phyloP scores from a whole-genome alignment of 495 filamentous ascomycete genomes.

The Aspergillus egyptiacus region DNA sequence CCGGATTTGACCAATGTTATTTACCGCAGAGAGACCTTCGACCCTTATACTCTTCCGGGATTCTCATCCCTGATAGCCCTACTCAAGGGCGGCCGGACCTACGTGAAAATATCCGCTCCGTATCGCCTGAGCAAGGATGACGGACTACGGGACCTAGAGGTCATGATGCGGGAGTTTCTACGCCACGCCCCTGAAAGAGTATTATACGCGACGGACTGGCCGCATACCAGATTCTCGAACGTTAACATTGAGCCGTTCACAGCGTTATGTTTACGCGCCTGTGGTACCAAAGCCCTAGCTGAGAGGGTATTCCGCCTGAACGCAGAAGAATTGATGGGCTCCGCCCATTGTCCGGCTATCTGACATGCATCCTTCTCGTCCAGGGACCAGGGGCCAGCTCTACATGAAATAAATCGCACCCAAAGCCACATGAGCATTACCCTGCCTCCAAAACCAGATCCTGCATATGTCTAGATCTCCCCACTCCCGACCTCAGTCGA shows the following conservation, averaged over 20 bases:
- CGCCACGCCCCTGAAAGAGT: constrained; percentile 30
- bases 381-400: no score
- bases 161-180: constrained; percentile 36
- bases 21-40: constrained; percentile 14
- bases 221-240: constrained; percentile 44
- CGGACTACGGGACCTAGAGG: constrained; percentile 31
- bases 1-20: constrained; percentile 27
- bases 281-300: constrained; percentile 32
- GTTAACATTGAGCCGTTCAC: constrained; percentile 42
- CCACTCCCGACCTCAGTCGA: constrained; percentile 1
- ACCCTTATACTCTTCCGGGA: constrained; percentile 38
- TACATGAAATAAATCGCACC: no score
- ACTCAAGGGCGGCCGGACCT: constrained; percentile 33
- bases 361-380: no score
- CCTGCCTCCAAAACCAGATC: not conserved
- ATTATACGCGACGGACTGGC: constrained; percentile 51
- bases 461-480: not conserved
- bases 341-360: no score
- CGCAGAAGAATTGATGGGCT: constrained; percentile 38
- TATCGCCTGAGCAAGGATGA: constrained; percentile 42
- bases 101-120: constrained; percentile 46
- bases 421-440: no score
- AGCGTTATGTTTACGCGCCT: constrained; percentile 38
- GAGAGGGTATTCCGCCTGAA: constrained; percentile 42
- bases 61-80: constrained; percentile 39